These are phyloP conservation scores for Dipsacomyces acuminosporus DNA, from an alignment of 371 early-diverging fungal genomes.

Conservation along the genomic window DNA sequence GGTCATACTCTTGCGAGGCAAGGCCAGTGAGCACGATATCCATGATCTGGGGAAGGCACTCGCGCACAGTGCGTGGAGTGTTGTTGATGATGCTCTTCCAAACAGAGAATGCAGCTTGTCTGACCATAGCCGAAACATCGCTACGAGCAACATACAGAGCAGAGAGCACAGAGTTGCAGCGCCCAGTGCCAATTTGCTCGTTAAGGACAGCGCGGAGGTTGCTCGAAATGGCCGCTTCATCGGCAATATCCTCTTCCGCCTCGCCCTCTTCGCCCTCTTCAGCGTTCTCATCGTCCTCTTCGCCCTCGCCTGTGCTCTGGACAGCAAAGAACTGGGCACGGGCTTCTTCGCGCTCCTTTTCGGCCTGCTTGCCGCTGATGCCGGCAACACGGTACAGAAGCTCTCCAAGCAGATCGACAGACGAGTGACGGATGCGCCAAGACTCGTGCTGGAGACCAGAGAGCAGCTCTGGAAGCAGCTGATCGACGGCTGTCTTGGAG, in stretches of 20 bases:
- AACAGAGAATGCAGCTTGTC: slow-evolving; percentile 82
- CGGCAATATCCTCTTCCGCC: slow-evolving; percentile 53
- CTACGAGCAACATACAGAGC: slow-evolving; percentile 88
- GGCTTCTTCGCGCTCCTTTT: slow-evolving; percentile 37
- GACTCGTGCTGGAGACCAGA: slow-evolving; percentile 82
- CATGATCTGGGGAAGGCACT: slow-evolving; percentile 86
- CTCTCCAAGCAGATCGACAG: slow-evolving; percentile 93
- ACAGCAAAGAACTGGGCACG: slow-evolving; percentile 44
- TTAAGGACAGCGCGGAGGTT: slow-evolving; percentile 70
- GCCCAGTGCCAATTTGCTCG: slow-evolving; percentile 79
- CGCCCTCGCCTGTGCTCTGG: slow-evolving; percentile 32
- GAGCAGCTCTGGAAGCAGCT: slow-evolving; percentile 88
- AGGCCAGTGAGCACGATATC: slow-evolving; percentile 75
- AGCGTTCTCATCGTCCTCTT: slow-evolving; percentile 41
- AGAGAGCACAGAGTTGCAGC: slow-evolving; percentile 84
- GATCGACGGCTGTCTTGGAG: slow-evolving; percentile 79
- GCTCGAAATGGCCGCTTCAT: slow-evolving; percentile 58
- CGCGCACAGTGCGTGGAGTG: slow-evolving; percentile 94
- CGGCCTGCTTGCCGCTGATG: slow-evolving; percentile 54
- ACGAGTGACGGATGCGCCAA: slow-evolving; percentile 95
- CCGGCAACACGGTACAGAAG: slow-evolving; percentile 89
- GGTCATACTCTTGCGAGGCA: slow-evolving; percentile 66
- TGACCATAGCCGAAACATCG: slow-evolving; percentile 75
- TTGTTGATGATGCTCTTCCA: slow-evolving; percentile 95
- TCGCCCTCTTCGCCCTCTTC: slow-evolving; percentile 16